Evolutionary conservation across 108 stramenopile genomes (phyloP).

Genomic region (Cyclotella cryptica): DNA sequence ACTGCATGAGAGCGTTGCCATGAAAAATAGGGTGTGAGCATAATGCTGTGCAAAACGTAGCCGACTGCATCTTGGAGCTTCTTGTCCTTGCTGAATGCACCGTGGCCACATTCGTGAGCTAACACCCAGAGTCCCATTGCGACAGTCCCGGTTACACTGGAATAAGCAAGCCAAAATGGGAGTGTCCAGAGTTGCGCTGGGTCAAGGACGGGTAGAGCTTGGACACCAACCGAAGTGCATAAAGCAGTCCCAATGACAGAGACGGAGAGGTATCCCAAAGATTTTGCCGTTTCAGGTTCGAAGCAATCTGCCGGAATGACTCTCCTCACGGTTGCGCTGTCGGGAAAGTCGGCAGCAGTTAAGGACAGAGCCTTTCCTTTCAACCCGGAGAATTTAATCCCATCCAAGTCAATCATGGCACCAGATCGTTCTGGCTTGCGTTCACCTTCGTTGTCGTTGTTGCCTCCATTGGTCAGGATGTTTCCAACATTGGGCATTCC

Average conservation of each 20-base stretch:
- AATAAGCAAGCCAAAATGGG: slow-evolving; percentile 82
- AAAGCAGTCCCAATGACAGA: slow-evolving; percentile 78
- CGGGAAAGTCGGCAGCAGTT: slow-evolving; percentile 69
- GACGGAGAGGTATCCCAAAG: slow-evolving; percentile 76
- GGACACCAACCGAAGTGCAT: slow-evolving; percentile 77
- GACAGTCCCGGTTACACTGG: slow-evolving; percentile 85
- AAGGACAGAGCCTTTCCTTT: slow-evolving; percentile 74
- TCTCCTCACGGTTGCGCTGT: slow-evolving; percentile 53
- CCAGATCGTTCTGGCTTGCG: slow-evolving; percentile 14
- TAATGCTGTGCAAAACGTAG: slow-evolving; percentile 84
- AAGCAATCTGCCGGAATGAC: slow-evolving; percentile 94
- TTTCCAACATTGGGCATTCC: slow-evolving; percentile 26
- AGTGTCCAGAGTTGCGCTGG: slow-evolving; percentile 68
- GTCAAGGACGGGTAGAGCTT: slow-evolving; percentile 56
- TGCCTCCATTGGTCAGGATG: slow-evolving; percentile 1
- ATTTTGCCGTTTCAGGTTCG: slow-evolving; percentile 79
- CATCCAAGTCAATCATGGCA: slow-evolving; percentile 41
- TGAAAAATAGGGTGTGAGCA: slow-evolving; percentile 97
- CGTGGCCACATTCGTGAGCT: slow-evolving; percentile 98
- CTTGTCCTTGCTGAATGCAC: slow-evolving; percentile 92
- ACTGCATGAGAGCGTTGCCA: slow-evolving; percentile 96
- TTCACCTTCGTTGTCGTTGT: slow-evolving; percentile 4
- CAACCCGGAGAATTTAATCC: slow-evolving; percentile 63
- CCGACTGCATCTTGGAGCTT: slow-evolving; percentile 93
- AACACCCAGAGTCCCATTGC: slow-evolving; percentile 98